Base-by-base conservation (phyloP, 2,329 filamentous ascomycete genomes). In the Penicillium hordei region DNA sequence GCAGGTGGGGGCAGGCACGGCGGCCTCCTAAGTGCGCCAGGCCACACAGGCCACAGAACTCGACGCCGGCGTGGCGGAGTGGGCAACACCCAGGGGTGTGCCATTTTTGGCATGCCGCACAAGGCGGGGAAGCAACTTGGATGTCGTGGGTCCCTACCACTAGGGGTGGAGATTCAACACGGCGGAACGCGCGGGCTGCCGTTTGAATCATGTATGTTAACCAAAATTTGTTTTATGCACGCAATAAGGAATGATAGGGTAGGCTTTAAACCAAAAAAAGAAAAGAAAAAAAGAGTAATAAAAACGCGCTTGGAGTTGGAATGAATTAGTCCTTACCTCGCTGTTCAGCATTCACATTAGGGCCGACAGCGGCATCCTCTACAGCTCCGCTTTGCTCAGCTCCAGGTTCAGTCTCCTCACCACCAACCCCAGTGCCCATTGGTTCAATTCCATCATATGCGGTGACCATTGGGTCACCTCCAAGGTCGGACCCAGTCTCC, bases 11-110 rank as follows among this genome's bases (percentile, higher is more conserved):
- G 66, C 88, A 90, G 9, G 79, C 81, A 33, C 83, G 78, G 1
- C 74, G 72, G 52, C 78, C 69, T 3, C 85, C 86, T 60, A 79
- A 84, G 67, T 89, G 86, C 1, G 84, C 83, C 23, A 85, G 78
- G 17, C 86, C 86, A 60, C 88, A 89, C 7, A 89, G 78, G 7
- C 82, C 82, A 70, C 88, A 90, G 63, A 82, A 74, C 65, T 89
- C 86, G 2, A 82, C 77, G 2, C 84, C 84, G 9, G 82, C 81
- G 5, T 79, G 62, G 68, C 86, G 87, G 33, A 89, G 74, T 10
- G 82, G 82, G 66, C 87, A 90, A 42, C 79, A 77, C n/a, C 86
- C 86, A 13, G 75, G 68, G 1, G 77, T 70, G 68, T 89, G 87
- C n/a, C 66, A 58, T 23, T 76, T 74, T 38, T 72, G 71, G 70